Conservation (phyloP, 345 rosid genomes). For the Brassica nigra region DNA sequence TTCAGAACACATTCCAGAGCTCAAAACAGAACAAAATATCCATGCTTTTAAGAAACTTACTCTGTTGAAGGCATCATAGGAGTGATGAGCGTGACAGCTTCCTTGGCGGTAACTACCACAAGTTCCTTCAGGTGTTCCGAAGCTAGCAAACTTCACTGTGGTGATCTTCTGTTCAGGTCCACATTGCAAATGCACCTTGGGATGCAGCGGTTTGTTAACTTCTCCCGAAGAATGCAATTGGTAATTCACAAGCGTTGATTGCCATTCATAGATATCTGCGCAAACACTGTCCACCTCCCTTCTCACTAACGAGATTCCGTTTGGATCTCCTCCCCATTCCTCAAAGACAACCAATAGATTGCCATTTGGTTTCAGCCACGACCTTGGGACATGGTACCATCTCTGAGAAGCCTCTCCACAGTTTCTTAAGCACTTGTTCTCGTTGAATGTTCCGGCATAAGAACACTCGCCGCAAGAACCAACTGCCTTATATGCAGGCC, state of each 20-base stretch:
- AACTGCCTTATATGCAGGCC: slow-evolving; percentile 81
- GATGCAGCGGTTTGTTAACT: slow-evolving; percentile 78
- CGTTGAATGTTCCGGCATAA: slow-evolving; percentile 69
- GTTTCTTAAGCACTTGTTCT: slow-evolving; percentile 76
- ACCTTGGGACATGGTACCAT: slow-evolving; percentile 94
- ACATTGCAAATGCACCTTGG: slow-evolving; percentile 83
- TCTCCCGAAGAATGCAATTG: slow-evolving; percentile 82
- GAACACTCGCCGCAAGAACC: slow-evolving; percentile 69
- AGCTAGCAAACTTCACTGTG: slow-evolving; percentile 88
- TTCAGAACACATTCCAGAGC: slow-evolving; percentile 8
- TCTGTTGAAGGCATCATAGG: slow-evolving; percentile 90
- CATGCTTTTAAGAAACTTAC: slow-evolving; percentile 41
- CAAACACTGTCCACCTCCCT: slow-evolving; percentile 85
- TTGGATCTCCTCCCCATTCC: slow-evolving; percentile 98
- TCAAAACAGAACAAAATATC: slow-evolving; percentile 13
- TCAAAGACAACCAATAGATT: slow-evolving; percentile 93
- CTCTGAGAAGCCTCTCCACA: slow-evolving; percentile 97
- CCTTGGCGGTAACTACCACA: slow-evolving; percentile 89
- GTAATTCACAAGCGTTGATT: slow-evolving; percentile 83
- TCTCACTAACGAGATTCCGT: slow-evolving; percentile 78
- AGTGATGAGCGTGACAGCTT: slow-evolving; percentile 89
- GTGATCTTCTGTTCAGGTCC: slow-evolving; percentile 84
- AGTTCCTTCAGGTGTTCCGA: slow-evolving; percentile 86
- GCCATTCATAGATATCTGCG: slow-evolving; percentile 93
- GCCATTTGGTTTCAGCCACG: slow-evolving; percentile 88